These are phyloP conservation scores for Hanseniaspora lachancei DNA, from an alignment of 805 yeast species.

Conservation along the genomic window DNA sequence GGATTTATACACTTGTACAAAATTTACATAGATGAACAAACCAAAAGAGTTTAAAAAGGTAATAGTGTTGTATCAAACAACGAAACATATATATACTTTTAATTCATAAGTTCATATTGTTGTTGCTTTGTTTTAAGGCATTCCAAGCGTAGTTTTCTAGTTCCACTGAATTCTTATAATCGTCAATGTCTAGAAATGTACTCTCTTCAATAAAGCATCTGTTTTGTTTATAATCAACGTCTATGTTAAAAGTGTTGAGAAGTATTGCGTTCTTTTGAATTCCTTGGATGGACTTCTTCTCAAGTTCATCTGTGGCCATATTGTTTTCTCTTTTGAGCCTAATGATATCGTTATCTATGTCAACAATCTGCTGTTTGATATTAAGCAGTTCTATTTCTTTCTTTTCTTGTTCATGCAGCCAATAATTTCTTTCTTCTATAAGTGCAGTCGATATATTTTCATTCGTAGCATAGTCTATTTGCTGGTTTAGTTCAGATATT, in stretches of 20 bases:
- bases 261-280: neutral
- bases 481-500: neutral
- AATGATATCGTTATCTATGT: neutral
- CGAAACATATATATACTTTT: no score
- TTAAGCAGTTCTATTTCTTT: neutral
- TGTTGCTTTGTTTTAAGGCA: neutral
- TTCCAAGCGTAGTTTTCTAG: constrained; percentile 1
- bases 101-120: neutral
- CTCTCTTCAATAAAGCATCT: constrained; percentile 7
- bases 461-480: neutral
- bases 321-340: neutral
- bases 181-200: neutral
- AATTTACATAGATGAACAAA: neutral
- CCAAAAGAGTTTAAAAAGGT: neutral
- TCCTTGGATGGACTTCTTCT: neutral
- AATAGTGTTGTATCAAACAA: neutral
- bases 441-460: neutral
- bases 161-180: neutral
- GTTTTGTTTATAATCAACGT: neutral
- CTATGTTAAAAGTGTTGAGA: constrained; percentile 1
- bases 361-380: neutral
- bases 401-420: neutral
- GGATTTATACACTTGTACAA: neutral
- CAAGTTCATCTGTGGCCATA: neutral
- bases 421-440: neutral